These are phyloP conservation scores for Ceratocystiopsis minuta DNA, from an alignment of 2,329 filamentous ascomycete genomes.

Conservation along the genomic window DNA sequence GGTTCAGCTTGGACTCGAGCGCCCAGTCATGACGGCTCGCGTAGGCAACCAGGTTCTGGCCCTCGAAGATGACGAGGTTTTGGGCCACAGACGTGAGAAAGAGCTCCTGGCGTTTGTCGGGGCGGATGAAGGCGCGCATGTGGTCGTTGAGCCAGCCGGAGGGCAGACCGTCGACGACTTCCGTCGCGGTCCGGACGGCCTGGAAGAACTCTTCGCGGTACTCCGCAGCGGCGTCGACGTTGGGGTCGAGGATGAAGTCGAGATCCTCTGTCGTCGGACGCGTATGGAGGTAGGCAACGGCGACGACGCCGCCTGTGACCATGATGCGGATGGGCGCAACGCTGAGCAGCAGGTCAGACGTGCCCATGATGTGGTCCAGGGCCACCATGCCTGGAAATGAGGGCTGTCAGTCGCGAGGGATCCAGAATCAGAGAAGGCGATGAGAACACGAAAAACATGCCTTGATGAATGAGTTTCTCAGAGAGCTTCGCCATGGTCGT, in stretches of 20 bases:
- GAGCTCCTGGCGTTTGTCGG: neutral
- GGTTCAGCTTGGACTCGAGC: neutral
- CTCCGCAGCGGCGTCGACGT: neutral
- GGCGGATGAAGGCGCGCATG: neutral
- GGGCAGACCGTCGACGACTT: neutral
- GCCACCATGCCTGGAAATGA: neutral
- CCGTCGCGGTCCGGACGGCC: neutral
- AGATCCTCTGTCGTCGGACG: neutral
- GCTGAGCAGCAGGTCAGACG: neutral
- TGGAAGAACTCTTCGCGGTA: neutral
- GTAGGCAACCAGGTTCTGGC: neutral
- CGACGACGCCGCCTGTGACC: neutral
- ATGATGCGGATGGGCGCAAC: neutral
- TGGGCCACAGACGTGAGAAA: neutral
- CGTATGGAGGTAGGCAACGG: neutral
- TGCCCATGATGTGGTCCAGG: neutral
- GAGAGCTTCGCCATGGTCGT: too few relatives aligned
- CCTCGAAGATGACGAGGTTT: neutral
- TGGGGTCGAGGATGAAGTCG: neutral
- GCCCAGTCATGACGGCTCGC: neutral
- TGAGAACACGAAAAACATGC: too few relatives aligned
- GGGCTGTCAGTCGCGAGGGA: too few relatives aligned
- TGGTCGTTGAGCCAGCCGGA: neutral
- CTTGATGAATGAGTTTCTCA: too few relatives aligned
- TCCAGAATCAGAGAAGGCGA: too few relatives aligned